phyloP scores from a whole-genome alignment of 2,329 filamentous ascomycete genomes.

The Aspergillus pseudoterreus region DNA sequence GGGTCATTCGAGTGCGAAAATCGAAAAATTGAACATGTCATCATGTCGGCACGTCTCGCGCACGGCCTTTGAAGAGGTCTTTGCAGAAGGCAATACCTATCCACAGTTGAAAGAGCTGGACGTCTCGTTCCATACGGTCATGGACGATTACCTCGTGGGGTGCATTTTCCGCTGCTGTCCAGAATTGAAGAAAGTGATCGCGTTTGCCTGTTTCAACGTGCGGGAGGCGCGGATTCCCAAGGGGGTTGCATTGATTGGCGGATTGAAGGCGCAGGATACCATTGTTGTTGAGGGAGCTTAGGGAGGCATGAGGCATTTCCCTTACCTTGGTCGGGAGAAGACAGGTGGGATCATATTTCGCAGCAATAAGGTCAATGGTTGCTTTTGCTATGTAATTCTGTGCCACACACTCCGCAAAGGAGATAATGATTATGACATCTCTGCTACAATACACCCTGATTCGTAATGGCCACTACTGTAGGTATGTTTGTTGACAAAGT shows the following conservation, averaged over 20 bases:
- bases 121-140: constrained; percentile 60
- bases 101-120: constrained; percentile 68
- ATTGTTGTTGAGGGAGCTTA: constrained; percentile 38
- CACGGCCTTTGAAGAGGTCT: constrained; percentile 70
- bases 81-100: constrained; percentile 61
- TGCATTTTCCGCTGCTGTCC: constrained; percentile 47
- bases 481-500: too few species aligned
- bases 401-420: too few species aligned
- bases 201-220: constrained; percentile 62
- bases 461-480: too few species aligned
- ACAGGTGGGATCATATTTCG: too few species aligned
- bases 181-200: constrained; percentile 52
- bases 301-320: too few species aligned
- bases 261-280: constrained; percentile 55
- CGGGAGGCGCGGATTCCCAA: constrained; percentile 53
- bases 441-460: too few species aligned
- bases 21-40: constrained; percentile 71
- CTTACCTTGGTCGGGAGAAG: too few species aligned
- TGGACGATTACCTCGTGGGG: constrained; percentile 44
- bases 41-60: constrained; percentile 78
- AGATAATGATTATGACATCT: too few species aligned
- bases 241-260: constrained; percentile 58
- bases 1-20: constrained; percentile 67
- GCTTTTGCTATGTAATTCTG: too few species aligned
- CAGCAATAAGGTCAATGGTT: too few species aligned